Evolutionary conservation across 2,329 filamentous ascomycete genomes (phyloP).

Genomic region (Lasiodiplodia gonubiensis): DNA sequence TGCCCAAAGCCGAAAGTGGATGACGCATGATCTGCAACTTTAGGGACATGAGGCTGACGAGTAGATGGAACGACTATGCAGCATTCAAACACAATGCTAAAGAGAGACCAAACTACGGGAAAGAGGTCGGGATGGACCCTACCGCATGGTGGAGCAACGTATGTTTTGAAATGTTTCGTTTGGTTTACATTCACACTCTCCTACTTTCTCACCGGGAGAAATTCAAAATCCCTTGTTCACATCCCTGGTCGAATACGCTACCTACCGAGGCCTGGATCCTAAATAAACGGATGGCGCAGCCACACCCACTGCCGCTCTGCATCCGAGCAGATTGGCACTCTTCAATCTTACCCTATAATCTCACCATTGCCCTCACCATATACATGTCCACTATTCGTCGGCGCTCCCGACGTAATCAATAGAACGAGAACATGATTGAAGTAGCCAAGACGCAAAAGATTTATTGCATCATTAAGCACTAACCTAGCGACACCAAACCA

Average conservation of each 20-base stretch:
- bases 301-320: too few relatives aligned
- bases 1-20: neutral
- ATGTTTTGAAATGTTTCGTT: constrained; percentile 33
- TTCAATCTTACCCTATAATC: too few relatives aligned
- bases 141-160: constrained; percentile 67
- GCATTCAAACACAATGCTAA: constrained; percentile 58
- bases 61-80: neutral
- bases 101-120: constrained; percentile 65
- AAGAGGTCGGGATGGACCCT: constrained; percentile 56
- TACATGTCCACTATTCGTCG: too few relatives aligned
- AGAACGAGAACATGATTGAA: too few relatives aligned
- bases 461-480: too few relatives aligned
- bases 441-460: too few relatives aligned
- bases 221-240: neutral
- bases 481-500: constrained; percentile 35
- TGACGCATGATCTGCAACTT: neutral
- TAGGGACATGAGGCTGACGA: neutral
- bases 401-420: too few relatives aligned
- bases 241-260: neutral
- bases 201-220: neutral
- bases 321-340: too few relatives aligned
- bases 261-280: neutral
- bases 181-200: neutral
- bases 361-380: too few relatives aligned
- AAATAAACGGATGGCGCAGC: neutral